Evolutionary conservation across 345 rosid genomes (phyloP).

Genomic region (Hypericum perforatum): DNA sequence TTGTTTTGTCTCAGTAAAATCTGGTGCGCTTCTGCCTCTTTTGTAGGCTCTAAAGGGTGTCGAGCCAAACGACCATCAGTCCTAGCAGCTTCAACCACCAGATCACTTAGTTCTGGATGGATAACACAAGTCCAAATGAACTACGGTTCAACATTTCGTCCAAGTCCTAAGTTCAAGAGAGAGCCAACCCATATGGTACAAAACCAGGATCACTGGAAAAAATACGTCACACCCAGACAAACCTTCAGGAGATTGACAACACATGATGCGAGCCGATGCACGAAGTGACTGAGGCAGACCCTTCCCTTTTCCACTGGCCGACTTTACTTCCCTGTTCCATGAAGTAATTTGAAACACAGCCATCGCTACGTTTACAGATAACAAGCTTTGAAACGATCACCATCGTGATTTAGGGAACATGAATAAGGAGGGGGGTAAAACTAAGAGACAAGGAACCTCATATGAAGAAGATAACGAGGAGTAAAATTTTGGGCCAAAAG

Average conservation of each 20-base stretch:
- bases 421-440: too few relatives aligned
- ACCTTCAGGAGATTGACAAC: conserved; percentile 48
- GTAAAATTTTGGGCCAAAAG: too few relatives aligned
- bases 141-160: background rate
- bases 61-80: conserved; percentile 78
- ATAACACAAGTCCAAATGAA: background rate
- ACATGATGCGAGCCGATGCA: conserved; percentile 67
- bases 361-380: background rate
- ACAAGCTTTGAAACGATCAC: background rate
- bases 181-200: conserved; percentile 7
- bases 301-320: conserved; percentile 56
- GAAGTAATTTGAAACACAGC: conserved; percentile 10
- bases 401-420: background rate
- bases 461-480: too few relatives aligned
- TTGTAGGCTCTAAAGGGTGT: conserved; percentile 37
- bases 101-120: conserved; percentile 42
- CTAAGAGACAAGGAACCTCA: too few relatives aligned
- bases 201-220: too few relatives aligned
- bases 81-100: conserved; percentile 57
- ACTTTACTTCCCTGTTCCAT: conserved; percentile 60
- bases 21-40: conserved; percentile 59
- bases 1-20: conserved; percentile 39
- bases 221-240: too few relatives aligned
- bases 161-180: background rate
- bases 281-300: conserved; percentile 82